Conservation (phyloP, 2,329 filamentous ascomycete species). For the Penicillium expansum region DNA sequence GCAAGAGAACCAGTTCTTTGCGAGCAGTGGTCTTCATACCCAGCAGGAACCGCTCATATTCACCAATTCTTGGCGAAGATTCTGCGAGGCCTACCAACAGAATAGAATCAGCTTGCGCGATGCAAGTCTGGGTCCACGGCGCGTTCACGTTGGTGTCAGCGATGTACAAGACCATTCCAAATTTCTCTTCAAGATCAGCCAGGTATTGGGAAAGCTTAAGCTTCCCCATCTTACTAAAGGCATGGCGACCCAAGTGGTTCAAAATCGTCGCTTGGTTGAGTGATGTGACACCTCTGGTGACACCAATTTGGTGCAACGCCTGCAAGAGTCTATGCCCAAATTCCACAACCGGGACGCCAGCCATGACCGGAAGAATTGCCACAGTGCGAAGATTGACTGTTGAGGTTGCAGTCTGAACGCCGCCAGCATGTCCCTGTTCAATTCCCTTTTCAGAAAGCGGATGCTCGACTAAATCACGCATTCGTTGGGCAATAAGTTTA, state of each 20-base stretch:
- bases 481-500: slow-evolving; percentile 93
- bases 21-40: slow-evolving; percentile 96
- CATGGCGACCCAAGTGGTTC: slow-evolving; percentile 91
- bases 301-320: slow-evolving; percentile 83
- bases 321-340: slow-evolving; percentile 87
- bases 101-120: slow-evolving; percentile 94
- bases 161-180: slow-evolving; percentile 90
- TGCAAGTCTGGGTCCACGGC: slow-evolving; percentile 97
- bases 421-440: slow-evolving; percentile 58
- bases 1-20: slow-evolving; percentile 86
- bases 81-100: slow-evolving; percentile 88
- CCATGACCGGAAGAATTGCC: slow-evolving; percentile 83
- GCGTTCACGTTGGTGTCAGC: slow-evolving; percentile 96
- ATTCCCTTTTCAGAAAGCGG: slow-evolving; percentile 65
- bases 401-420: slow-evolving; percentile 62
- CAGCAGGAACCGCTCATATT: slow-evolving; percentile 93
- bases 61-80: slow-evolving; percentile 82
- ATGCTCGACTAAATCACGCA: slow-evolving; percentile 84
- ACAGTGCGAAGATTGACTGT: slow-evolving; percentile 91
- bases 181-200: slow-evolving; percentile 95
- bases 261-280: slow-evolving; percentile 91
- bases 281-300: slow-evolving; percentile 83
- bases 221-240: slow-evolving; percentile 97
- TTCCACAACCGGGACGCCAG: slow-evolving; percentile 89
- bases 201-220: slow-evolving; percentile 93